Evolutionary conservation across 305 asterid genomes (phyloP).

Genomic region (Fraxinus floribunda): DNA sequence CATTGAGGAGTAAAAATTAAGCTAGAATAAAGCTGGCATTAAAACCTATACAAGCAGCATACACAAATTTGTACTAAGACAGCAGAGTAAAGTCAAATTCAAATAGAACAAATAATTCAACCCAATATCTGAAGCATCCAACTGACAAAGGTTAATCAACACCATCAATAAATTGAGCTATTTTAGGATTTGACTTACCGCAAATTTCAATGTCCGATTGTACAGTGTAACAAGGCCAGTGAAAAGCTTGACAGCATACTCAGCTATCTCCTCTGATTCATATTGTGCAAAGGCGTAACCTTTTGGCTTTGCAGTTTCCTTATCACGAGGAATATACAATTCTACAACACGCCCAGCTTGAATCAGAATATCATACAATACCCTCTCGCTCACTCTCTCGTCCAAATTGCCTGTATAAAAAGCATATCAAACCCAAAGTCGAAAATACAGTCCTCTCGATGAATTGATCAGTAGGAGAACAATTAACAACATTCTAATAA

Average conservation of each 20-base stretch:
- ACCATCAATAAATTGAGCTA: not conserved
- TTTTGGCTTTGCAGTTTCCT: constrained; percentile 74
- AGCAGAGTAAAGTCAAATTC: not conserved
- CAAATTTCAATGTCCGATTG: constrained; percentile 74
- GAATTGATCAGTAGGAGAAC: not conserved
- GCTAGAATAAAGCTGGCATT: not conserved
- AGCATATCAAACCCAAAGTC: constrained; percentile 4
- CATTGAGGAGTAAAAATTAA: constrained; percentile 25
- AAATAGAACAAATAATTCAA: not conserved
- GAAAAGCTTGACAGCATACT: constrained; percentile 89
- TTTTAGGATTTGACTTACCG: constrained; percentile 36
- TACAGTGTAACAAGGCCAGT: constrained; percentile 78
- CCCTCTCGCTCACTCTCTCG: constrained; percentile 78
- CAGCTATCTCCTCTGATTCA: constrained; percentile 84
- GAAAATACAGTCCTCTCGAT: not conserved
- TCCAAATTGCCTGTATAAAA: constrained; percentile 69
- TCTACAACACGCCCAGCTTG: constrained; percentile 90
- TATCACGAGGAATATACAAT: constrained; percentile 77
- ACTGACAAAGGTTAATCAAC: not conserved
- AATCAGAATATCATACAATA: constrained; percentile 87
- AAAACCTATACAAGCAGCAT: not conserved
- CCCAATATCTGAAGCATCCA: not conserved
- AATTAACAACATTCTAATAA: not conserved
- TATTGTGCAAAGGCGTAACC: constrained; percentile 88
- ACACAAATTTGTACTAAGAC: not conserved